These are phyloP conservation scores for Trichoderma sp. DNA, from an alignment of 2,329 filamentous ascomycete genomes.

Conservation along the genomic window DNA sequence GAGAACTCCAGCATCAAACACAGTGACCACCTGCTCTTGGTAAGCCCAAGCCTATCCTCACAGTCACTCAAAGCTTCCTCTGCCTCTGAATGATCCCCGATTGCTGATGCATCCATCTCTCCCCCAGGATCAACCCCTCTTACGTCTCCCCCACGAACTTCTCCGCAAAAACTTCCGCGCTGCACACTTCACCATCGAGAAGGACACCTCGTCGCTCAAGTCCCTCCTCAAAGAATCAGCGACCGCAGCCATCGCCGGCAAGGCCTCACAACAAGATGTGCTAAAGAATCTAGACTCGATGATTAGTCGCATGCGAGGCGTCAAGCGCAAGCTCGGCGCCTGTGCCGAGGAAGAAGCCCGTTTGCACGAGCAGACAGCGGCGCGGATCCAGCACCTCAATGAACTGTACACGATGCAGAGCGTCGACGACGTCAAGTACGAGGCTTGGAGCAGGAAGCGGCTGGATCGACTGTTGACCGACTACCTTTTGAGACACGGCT, in stretches of 20 bases:
- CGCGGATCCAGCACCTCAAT: conserved; percentile 76
- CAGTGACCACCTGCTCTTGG: conserved; percentile 71
- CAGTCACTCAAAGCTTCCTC: not conserved
- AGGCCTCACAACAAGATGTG: conserved; percentile 65
- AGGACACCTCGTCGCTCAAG: conserved; percentile 62
- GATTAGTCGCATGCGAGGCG: conserved; percentile 76
- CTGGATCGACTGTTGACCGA: conserved; percentile 88
- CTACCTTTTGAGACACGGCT: conserved; percentile 82
- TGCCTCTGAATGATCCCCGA: not conserved
- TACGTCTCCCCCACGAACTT: conserved; percentile 89
- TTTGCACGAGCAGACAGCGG: conserved; percentile 71
- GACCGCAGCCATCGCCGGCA: conserved; percentile 62
- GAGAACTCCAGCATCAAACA: conserved; percentile 68
- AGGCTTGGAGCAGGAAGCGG: conserved; percentile 78
- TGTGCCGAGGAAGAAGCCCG: conserved; percentile 76
- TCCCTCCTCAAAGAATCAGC: conserved; percentile 61
- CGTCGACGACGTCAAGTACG: conserved; percentile 89
- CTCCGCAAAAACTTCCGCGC: conserved; percentile 92
- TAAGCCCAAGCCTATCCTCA: conserved; percentile 31
- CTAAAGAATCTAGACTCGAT: conserved; percentile 79
- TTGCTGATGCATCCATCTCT: not conserved
- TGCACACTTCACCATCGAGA: conserved; percentile 73
- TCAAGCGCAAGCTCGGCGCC: conserved; percentile 81
- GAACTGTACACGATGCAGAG: conserved; percentile 76
- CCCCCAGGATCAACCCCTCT: conserved; percentile 81